phyloP scores from a whole-genome alignment of 768 basidiomycete species.

The Amanita thiersii region DNA sequence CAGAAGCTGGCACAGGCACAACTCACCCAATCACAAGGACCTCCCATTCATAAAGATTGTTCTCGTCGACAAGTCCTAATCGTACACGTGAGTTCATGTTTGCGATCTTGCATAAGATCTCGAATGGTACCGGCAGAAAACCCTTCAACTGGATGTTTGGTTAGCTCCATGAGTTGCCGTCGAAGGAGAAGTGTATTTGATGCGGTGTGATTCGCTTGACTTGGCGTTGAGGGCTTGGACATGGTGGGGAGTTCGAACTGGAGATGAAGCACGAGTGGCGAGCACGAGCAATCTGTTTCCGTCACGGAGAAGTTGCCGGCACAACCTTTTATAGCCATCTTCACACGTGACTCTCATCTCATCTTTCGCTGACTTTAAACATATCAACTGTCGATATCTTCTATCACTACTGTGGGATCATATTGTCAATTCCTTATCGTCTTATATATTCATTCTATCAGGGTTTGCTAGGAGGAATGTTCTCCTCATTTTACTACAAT shows the following conservation, averaged over 20 bases:
- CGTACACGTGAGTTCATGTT: constrained; percentile 18
- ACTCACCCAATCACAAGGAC: constrained; percentile 87
- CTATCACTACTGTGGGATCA: not conserved
- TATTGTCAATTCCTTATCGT: too few relatives aligned
- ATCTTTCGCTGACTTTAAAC: too few relatives aligned
- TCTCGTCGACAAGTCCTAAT: constrained; percentile 89
- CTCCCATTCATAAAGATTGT: constrained; percentile 96
- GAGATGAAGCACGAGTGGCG: not conserved
- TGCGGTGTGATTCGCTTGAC: constrained; percentile 14
- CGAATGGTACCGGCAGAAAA: constrained; percentile 78
- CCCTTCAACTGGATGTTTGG: constrained; percentile 89
- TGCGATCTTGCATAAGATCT: constrained; percentile 17
- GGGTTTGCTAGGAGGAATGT: too few relatives aligned
- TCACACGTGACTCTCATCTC: constrained; percentile 3
- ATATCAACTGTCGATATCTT: not conserved
- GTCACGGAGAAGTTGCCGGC: not conserved
- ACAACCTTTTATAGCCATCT: constrained; percentile 13
- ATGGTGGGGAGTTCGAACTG: constrained; percentile 18
- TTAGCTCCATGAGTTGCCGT: constrained; percentile 77
- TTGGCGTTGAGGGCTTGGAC: constrained; percentile 36
- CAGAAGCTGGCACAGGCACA: constrained; percentile 7
- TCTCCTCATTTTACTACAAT: too few relatives aligned
- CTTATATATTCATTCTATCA: too few relatives aligned
- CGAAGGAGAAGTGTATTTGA: constrained; percentile 63
- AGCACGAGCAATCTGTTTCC: constrained; percentile 1